These are phyloP conservation scores for Aaosphaeria pasadenensis DNA, from an alignment of 2,329 filamentous ascomycete species.

Conservation along the genomic window DNA sequence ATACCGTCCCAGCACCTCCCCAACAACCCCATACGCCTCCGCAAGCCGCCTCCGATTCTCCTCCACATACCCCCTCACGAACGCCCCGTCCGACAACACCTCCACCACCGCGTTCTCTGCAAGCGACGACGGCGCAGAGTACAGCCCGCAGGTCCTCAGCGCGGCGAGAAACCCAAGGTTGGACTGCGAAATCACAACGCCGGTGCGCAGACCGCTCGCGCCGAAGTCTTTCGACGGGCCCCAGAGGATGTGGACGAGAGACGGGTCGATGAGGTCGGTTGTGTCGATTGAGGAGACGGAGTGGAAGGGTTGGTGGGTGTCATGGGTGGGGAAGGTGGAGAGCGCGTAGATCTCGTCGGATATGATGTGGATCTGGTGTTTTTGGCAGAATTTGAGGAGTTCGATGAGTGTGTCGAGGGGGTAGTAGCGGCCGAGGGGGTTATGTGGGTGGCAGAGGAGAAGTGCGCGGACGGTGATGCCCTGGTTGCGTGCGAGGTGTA, in stretches of 20 bases:
- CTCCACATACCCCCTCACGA: background rate
- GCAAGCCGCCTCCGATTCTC: background rate
- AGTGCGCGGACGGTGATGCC: constrained; percentile 40
- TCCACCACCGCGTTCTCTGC: background rate
- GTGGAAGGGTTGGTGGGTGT: background rate
- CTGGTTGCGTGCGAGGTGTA: constrained; percentile 24
- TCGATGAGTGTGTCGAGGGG: constrained; percentile 25
- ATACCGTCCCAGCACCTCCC: background rate
- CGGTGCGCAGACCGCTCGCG: constrained; percentile 54
- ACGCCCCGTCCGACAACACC: background rate
- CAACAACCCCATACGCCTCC: background rate
- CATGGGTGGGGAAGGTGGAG: constrained; percentile 38
- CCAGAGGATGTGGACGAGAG: constrained; percentile 49
- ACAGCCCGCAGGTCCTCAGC: background rate
- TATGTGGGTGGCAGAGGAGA: constrained; percentile 44
- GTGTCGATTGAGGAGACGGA: constrained; percentile 15
- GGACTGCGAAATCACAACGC: constrained; percentile 48
- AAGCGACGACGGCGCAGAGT: background rate
- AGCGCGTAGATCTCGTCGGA: constrained; percentile 59
- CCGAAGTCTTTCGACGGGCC: constrained; percentile 49
- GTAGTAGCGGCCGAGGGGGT: constrained; percentile 36
- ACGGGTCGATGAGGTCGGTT: constrained; percentile 51
- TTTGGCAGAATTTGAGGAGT: constrained; percentile 49
- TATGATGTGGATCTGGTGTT: constrained; percentile 51
- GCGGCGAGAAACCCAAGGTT: constrained; percentile 14